Base-by-base conservation (phyloP, 345 rosid species). In the Brassica rapa region DNA sequence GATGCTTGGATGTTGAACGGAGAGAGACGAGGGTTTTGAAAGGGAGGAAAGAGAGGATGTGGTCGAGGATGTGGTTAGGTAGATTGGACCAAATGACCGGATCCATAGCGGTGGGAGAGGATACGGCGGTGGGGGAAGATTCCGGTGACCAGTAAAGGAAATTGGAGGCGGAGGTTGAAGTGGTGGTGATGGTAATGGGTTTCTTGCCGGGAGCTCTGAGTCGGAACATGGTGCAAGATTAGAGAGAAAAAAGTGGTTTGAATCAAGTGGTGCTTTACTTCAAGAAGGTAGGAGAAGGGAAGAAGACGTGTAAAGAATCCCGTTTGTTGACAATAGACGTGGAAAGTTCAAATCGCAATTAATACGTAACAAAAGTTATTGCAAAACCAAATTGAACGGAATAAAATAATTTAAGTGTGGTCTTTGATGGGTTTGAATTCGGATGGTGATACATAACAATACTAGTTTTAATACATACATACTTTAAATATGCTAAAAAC, bases 61-160 rank as follows among this genome's bases (percentile, higher is more conserved):
- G 86, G 25, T 92, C 97, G 0, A 94, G 86, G 29, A 94, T 73
- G 56, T 94, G 96, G 68, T 25, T 70, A 1, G 97, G 97, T 66
- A 92, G 73, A 15, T 64, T 69, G 83, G 93, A 85, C 98, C 98
- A 94, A 72, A 94, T 84, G 35, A 11, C 73, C 2, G 97, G 93
- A 84, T 94, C 97, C 98, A 94, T 90, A 0, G 66, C 68, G 2
- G 51, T 39, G 0, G 74, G 82, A 10, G 82, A 60, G 51, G 64
- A 14, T n/a, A 60, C 3, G 4, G 61, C 29, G 14, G 71, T 59
- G 3, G 79, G 79, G 32, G 79, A 74, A 10, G 79, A 62, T 27
- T 55, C 75, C 1, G 83, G 75, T 5, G 79, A 74, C 79, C 79
- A 79, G 70, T 79, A 79, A 57, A 79, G 83, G 43, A 80, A 80